Percentiles rank a stretch among this genome's conserved stretches.
Evolutionary conservation across 2,329 filamentous ascomycete genomes (phyloP).

Genomic region (Ophiosphaerella korrae): DNA sequence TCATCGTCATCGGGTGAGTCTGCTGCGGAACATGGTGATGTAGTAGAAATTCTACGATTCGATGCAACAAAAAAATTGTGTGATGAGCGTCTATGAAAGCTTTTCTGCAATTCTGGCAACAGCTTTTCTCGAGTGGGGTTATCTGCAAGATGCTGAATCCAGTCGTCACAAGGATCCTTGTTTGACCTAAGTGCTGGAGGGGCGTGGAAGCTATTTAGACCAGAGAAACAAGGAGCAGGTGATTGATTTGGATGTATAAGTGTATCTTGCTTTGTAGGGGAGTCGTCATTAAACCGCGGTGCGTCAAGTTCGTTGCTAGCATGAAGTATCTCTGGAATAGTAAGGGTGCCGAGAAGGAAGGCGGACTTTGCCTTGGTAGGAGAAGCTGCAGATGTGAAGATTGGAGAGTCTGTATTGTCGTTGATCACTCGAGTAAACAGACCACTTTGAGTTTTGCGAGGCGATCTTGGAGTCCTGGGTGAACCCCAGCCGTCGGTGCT

Average conservation of each 20-base stretch:
- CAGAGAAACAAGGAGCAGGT: constrained; percentile 2
- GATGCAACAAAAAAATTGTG: constrained; percentile 7
- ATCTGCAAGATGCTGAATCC: not conserved
- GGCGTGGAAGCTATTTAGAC: constrained; percentile 12
- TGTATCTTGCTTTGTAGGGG: constrained; percentile 11
- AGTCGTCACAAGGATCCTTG: not conserved
- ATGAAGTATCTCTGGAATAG: constrained; percentile 17
- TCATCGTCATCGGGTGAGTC: constrained; percentile 1
- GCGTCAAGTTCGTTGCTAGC: constrained; percentile 6
- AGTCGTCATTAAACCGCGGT: constrained; percentile 14
- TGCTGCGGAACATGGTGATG: not conserved
- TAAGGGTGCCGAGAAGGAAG: constrained; percentile 18
- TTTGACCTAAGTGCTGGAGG: constrained; percentile 8
- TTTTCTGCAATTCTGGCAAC: not conserved
- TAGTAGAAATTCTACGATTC: constrained; percentile 2
- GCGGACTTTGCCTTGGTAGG: constrained; percentile 27
- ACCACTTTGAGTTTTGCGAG: constrained; percentile 36
- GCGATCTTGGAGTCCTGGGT: constrained; percentile 38
- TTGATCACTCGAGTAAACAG: constrained; percentile 26
- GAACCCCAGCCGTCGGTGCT: constrained; percentile 40
- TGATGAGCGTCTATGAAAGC: constrained; percentile 11
- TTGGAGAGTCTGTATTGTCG: constrained; percentile 5
- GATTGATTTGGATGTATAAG: not conserved
- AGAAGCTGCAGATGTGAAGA: constrained; percentile 27
- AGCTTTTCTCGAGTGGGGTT: not conserved